Base-by-base conservation (phyloP, 1,139 yeast genomes). In the Geotrichum citri-aurantii region DNA sequence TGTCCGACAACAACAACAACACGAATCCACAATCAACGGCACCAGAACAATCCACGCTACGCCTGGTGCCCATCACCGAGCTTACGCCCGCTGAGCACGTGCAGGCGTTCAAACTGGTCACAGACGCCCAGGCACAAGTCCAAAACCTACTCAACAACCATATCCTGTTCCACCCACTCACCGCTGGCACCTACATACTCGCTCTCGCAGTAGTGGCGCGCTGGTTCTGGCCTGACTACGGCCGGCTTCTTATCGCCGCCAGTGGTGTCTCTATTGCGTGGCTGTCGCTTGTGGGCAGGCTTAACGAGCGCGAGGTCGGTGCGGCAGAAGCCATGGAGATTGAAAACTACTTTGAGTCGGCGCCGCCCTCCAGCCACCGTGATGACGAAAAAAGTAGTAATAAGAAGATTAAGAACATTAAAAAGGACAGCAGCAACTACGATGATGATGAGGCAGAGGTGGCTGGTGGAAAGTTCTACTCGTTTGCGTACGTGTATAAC, bases 61-160 rank as follows among this genome's bases (percentile, higher is more conserved):
- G 42, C 5, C 19, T 37, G 19, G 19, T 37, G 3, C 17, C 42
- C 2, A 17, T 17, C 14, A 4, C 17, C 6, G 42, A 37, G 2
- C 19, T 37, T n/a, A 37, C 42, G 17, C 42, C 42, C 17, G 17
- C 42, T 14, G 42, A 37, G 17, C 19, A 37, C 19, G n/a, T 37
- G 17, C 42, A 54, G 24, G 63, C 65, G 1, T 54, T 65, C 58
- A 63, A 58, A 51, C 61, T 66, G 37, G 59, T 63, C 48, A 59
- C 66, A 19, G 67, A 65, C 29, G 62, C 64, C 21, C 62, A 61
- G 27, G 64, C 65, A 11, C 66, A 65, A 55, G 65, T 68, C 33
- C 64, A 63, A 11, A 63, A 63, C 51, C 57, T 63, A 27, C 63
- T 65, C 50, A 66, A 65, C 59, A 59, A 57, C 21, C 54, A 57